Evolutionary conservation across 164 flowering plant genomes (phyloP).

Genomic region (Nelumbo lutea): DNA sequence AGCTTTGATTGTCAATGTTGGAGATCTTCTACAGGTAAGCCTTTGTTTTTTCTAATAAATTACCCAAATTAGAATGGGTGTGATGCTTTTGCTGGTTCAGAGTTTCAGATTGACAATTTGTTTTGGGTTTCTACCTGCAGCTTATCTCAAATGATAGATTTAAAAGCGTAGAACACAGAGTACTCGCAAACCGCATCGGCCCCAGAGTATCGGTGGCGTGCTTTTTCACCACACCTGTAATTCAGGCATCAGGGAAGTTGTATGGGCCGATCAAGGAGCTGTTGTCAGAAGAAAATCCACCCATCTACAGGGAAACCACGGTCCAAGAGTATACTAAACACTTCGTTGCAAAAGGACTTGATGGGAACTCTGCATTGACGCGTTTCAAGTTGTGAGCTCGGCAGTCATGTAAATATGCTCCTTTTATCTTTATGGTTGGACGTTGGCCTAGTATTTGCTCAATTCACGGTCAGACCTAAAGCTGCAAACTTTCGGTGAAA

Average conservation of each 20-base stretch:
- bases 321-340: not conserved
- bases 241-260: no score
- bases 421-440: no score
- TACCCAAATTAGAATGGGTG: no score
- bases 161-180: constrained; percentile 33
- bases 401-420: no score
- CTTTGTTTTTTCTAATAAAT: not conserved
- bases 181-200: constrained; percentile 14
- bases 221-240: constrained; percentile 13
- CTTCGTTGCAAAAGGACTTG: not conserved
- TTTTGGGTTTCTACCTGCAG: constrained; percentile 21
- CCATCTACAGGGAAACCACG: constrained; percentile 1
- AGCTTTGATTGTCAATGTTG: constrained; percentile 34
- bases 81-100: no score
- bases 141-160: constrained; percentile 28
- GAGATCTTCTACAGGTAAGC: constrained; percentile 41
- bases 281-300: constrained; percentile 17
- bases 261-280: constrained; percentile 32
- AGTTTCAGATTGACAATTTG: constrained; percentile 12
- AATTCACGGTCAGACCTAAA: no score
- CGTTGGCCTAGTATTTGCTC: no score
- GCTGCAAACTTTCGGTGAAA: no score
- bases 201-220: constrained; percentile 40
- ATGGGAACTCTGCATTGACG: no score
- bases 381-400: no score